Evolutionary conservation across 2,329 filamentous ascomycete genomes (phyloP), one percentile per base, ranked within the genome.

Genomic region (Sclerotinia spermophila): DNA sequence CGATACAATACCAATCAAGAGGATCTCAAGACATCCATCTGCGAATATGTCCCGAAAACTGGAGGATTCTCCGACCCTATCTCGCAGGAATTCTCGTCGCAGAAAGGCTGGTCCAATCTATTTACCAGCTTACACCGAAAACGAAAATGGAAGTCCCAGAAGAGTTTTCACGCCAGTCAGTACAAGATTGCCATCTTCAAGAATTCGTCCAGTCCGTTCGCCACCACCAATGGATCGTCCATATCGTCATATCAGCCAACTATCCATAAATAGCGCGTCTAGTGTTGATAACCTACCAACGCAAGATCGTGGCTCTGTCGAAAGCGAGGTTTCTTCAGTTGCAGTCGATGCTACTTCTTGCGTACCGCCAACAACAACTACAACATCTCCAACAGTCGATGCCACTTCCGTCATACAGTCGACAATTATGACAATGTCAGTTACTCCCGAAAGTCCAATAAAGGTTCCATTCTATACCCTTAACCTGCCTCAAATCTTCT

Each of bases 221-320:
- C 67, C 48, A 2, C 67, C 67, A 8, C 59, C 67, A 5, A 65
- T 24, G 35, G 40, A 69, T 38, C 67, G 67, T 42, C 67, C 67
- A 40, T 69, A 69, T 64, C 67, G 67, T 33, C 59, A 65, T 55
- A 40, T 53, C 24, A 65, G 59, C 38, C 67, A 69, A n/a, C 27
- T 24, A 24, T 24, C n/a, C 33, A 10, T 62, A 11, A n/a, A 45
- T 19, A 30, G 27, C 11, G 30, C 27, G 5, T 1, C 62, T 53
- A 15, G 1, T 21, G 2, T 40, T 10, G 24, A 38, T 40, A 27
- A 0, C 7, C 24, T 15, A n/a, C 15, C 44, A 40, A 21, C 21
- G 10, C 33, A 51, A 45, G 56, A 61, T 27, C 24, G 17, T 61
- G 33, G 27, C 27, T 65, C 61, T 27, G 15, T 6, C 27, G 44